Evolutionary conservation across 305 asterid genomes (phyloP), one percentile per base, ranked within the genome.

Genomic region (Andrographis paniculata): DNA sequence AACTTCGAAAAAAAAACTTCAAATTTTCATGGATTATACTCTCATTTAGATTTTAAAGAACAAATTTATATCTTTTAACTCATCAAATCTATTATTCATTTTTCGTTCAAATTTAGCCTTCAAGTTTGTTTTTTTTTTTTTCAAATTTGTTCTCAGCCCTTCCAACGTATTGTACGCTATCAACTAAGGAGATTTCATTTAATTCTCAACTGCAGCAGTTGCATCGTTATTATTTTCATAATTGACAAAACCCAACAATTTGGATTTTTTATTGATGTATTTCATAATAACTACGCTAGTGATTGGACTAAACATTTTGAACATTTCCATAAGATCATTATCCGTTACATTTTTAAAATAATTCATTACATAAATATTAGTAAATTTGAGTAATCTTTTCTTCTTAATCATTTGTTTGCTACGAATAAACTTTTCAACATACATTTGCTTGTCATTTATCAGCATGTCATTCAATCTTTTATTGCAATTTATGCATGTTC

Each of bases 121-220:
- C 50, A 82, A 35, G 18, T 74, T 77, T 0, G 80, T 81, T 55
- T 76, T 79, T 47, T 94, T n/a, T n/a, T n/a, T n/a, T 71, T 33
- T 79, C 95, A 20, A 76, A 44, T 60, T 85, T 85, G 78, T 78
- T 85, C 46, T 81, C 84, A 39, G 95, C 93, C 67, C 56, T 78
- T 9, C 85, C 89, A 12, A 81, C 87, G 20, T 79, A 82, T 69
- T 74, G 35, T 0, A 63, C 75, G 59, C 82, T 81, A 19, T 74
- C 91, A 15, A 66, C 59, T 13, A 75, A 23, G 3, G 43, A 37
- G 16, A 61, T 17, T 14, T 74, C 91, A 9, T 79, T 85, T 72
- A 85, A 15, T 59, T 56, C 68, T 79, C 84, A 33, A 77, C 87
- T 0, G 94, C 92, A 42, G 72, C 43, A 27, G 81, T 76, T 1